phyloP scores from a whole-genome alignment of 768 basidiomycete species.

The Clavulina sp. region DNA sequence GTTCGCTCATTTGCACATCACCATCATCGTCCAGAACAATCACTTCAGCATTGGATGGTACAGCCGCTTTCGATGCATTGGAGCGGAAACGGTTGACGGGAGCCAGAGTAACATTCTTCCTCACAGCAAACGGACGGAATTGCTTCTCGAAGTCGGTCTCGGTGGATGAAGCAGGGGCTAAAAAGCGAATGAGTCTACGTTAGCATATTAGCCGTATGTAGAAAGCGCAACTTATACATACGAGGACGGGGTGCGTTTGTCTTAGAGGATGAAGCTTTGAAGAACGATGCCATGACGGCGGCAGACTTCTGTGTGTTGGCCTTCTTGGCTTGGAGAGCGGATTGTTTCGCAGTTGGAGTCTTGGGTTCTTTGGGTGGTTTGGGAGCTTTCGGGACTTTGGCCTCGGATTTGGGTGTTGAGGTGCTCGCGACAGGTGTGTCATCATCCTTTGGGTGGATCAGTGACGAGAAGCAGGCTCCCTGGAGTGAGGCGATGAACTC shows the following conservation, averaged over 20 bases:
- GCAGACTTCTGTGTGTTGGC: constrained; percentile 56
- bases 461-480: constrained; percentile 1
- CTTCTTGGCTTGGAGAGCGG: too few species aligned
- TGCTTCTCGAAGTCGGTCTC: constrained; percentile 51
- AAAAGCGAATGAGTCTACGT: background rate
- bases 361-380: constrained; percentile 6
- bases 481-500: too few species aligned
- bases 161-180: constrained; percentile 16
- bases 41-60: constrained; percentile 22
- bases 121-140: constrained; percentile 66
- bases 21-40: constrained; percentile 47
- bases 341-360: background rate
- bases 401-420: background rate
- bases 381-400: background rate
- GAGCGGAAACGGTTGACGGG: constrained; percentile 50
- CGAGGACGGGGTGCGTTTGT: background rate
- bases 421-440: constrained; percentile 5
- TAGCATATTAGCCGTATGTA: constrained; percentile 5
- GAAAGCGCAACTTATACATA: background rate
- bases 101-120: constrained; percentile 56
- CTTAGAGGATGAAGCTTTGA: constrained; percentile 35
- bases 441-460: constrained; percentile 10
- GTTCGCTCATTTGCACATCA: constrained; percentile 12
- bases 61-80: constrained; percentile 15
- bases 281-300: constrained; percentile 62